Base-by-base conservation (phyloP, 768 basidiomycete species). In the Gautieria morchelliformis region DNA sequence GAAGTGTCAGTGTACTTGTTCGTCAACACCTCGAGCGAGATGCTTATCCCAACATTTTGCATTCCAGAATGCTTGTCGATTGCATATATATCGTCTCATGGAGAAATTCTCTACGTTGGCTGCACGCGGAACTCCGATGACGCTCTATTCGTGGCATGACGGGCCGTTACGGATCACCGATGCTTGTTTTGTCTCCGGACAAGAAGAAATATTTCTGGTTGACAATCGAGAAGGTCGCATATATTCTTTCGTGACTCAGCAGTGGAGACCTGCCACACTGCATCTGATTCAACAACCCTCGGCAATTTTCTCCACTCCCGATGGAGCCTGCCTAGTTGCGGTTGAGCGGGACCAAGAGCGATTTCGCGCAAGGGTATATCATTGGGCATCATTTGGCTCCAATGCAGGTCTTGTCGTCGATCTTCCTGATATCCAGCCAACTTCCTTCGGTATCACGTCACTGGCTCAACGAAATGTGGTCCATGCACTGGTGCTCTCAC, bases 371-470 rank as follows among this genome's bases (percentile, higher is more conserved):
- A 71, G 67, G 2, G 75, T 75, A 0, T 81, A 77, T 60, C 83
- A 83, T 61, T 81, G 77, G 78, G 69, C 67, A 10, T 78, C 79
- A 1, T 82, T 84, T 58, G 83, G 82, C 3, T 75, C 78, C 4
- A 56, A 53, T 0, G 68, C 72, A 0, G 82, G 81, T 19, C 75
- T 75, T n/a, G 17, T 35, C 0, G 62, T 81, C 0, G 62, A 71
- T 17, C 55, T 77, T 20, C 69, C 68, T n/a, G 56, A 62, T 5
- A 50, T 60, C 8, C 63, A 67, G 4, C 63, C 62, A 15, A 30
- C 59, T 14, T 56, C 46, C 10, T 61, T 69, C 15, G 47, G 64
- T 40, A 9, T 79, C 14, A 81, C 81, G 0, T 82, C 83, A 0
- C 58, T 84, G 24, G 68, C 70, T 41, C 71, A 62, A 44, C 70